Evolutionary conservation across 345 rosid genomes (phyloP), one percentile per base, ranked within the genome.

Genomic region (Eucalyptus grandis): DNA sequence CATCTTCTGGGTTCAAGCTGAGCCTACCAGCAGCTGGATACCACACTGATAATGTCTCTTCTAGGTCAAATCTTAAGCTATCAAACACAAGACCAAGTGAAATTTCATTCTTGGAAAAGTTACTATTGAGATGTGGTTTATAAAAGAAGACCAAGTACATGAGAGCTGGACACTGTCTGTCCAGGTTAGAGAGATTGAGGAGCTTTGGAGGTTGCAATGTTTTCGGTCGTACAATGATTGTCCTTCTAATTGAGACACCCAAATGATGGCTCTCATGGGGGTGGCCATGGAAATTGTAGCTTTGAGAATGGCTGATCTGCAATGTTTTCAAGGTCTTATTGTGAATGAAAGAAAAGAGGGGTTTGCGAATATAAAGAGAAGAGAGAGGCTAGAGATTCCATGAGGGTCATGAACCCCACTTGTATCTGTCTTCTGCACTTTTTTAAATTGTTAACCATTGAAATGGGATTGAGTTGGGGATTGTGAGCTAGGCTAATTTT

Each of bases 61-160:
- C 98, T 90, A 95, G 86, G 40, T 94, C 94, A 60, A 92, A 90
- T 90, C 93, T 95, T 90, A 94, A 91, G 91, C 90, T 88, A n/a
- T 92, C 88, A 49, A 94, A 95, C 88, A 93, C 90, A 1, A 87
- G 91, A 81, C 86, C 92, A 46, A 90, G 88, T 2, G 92, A 81
- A 40, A 90, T 62, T 89, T 93, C 91, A n/a, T 91, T 89, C 47
- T 47, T 53, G 69, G 6, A 92, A 6, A 40, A 77, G 30, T 77
- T 77, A 40, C 12, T 40, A 77, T 11, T 22, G 85, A 77, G 85
- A 77, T 47, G 47, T 21, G 47, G 85, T 77, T 77, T 40, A 93
- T 94, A 94, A 90, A 96, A 94, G 92, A 96, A 94, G 83, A 95
- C 95, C 56, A 93, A 80, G 92, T 94, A 94, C 98, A 95, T 94